Conservation (phyloP, 2,329 filamentous ascomycete species). For the Grosmannia serpens region DNA sequence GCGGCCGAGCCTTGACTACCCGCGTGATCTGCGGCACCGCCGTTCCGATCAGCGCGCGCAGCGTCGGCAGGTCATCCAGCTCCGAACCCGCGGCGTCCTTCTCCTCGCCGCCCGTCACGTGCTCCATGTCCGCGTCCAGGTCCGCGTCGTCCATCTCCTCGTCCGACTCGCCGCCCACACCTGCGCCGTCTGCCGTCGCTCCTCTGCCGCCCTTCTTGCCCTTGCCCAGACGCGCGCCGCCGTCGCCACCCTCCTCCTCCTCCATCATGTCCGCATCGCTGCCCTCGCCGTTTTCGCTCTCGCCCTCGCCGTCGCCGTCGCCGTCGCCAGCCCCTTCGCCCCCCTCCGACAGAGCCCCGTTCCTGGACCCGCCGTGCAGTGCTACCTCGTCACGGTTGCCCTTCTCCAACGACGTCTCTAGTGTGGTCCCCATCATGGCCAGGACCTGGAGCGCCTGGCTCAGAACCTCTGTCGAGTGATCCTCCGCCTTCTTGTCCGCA, state of each 20-base stretch:
- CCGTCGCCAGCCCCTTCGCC: conserved; percentile 23
- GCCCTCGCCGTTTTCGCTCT: conserved; percentile 23
- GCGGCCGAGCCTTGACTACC: conserved; percentile 28
- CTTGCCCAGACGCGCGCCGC: conserved; percentile 20
- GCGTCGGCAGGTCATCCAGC: conserved; percentile 41
- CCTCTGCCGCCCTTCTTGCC: conserved; percentile 19
- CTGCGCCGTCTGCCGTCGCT: conserved; percentile 21
- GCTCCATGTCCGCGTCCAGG: conserved; percentile 46
- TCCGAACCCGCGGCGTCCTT: conserved; percentile 27
- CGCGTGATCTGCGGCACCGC: conserved; percentile 39
- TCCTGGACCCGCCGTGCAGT: conserved; percentile 23
- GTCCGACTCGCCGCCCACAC: conserved; percentile 15
- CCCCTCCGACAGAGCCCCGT: conserved; percentile 21
- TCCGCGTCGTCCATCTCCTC: conserved; percentile 8
- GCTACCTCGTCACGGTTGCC: conserved; percentile 27
- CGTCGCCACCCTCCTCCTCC: conserved; percentile 40
- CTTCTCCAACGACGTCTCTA: conserved; percentile 39
- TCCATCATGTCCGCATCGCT: conserved; percentile 29
- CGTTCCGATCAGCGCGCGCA: conserved; percentile 33
- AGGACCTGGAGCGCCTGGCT: conserved; percentile 50
- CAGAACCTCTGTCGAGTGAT: conserved; percentile 28
- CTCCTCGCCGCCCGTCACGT: conserved; percentile 41
- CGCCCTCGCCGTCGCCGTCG: conserved; percentile 23
- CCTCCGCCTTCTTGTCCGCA: conserved; percentile 11
- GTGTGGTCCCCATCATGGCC: conserved; percentile 50